Conservation (phyloP, 2,329 filamentous ascomycete genomes). For the Albophoma yamanashiensis region DNA sequence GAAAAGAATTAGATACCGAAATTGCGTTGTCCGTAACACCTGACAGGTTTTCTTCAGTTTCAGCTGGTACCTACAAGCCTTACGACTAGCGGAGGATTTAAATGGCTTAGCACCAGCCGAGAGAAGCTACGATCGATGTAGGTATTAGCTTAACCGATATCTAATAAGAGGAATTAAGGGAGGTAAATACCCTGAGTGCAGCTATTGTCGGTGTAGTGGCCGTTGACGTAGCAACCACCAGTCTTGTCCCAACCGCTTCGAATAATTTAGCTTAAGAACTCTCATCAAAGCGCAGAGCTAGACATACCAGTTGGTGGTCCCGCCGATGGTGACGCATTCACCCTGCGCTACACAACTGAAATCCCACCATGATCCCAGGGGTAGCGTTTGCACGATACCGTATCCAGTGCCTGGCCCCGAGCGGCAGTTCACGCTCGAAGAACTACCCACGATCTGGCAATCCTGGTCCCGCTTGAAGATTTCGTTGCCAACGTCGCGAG, state of each 20-base stretch:
- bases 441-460: neutral
- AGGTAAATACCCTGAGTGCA: neutral
- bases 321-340: neutral
- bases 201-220: neutral
- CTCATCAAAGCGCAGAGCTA: neutral
- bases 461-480: neutral
- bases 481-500: neutral
- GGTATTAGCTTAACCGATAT: neutral
- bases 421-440: neutral
- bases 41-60: no score
- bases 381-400: no score
- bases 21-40: no score
- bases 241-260: neutral
- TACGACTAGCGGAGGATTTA: no score
- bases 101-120: neutral
- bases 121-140: neutral
- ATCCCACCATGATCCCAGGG: no score
- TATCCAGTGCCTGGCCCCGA: neutral
- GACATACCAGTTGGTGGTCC: neutral
- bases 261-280: neutral
- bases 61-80: no score
- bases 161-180: neutral
- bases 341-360: neutral
- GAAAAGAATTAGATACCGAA: no score
- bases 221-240: neutral